phyloP scores from a whole-genome alignment of 108 stramenopile genomes.

The Seminavis robusta region DNA sequence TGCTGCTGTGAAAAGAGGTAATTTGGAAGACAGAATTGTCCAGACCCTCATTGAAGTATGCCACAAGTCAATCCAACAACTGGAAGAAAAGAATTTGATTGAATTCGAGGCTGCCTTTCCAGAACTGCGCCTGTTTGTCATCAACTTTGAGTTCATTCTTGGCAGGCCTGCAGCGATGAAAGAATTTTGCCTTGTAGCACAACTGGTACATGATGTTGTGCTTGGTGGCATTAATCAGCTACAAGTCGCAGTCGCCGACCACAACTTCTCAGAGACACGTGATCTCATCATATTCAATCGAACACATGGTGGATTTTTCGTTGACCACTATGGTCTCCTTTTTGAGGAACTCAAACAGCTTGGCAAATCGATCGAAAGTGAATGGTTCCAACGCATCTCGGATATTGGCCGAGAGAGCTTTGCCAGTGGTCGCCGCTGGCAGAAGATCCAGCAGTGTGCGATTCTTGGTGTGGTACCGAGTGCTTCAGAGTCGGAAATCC shows the following conservation, averaged over 20 bases:
- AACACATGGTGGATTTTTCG: conserved; percentile 33
- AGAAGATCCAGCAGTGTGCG: conserved; percentile 38
- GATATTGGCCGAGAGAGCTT: conserved; percentile 37
- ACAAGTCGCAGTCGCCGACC: too few species aligned
- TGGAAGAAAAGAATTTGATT: conserved; percentile 12
- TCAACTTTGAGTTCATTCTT: conserved; percentile 24
- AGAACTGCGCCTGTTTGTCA: conserved; percentile 33
- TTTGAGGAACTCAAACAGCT: conserved; percentile 28
- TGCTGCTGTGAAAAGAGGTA: conserved; percentile 3
- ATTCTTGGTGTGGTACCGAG: conserved; percentile 43
- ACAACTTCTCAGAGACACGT: too few species aligned
- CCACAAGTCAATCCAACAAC: conserved; percentile 15
- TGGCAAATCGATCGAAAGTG: conserved; percentile 3
- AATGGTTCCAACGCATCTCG: conserved; percentile 32
- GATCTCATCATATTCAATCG: too few species aligned
- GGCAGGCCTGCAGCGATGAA: conserved; percentile 7
- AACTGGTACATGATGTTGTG: too few species aligned
- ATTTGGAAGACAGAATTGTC: conserved; percentile 16
- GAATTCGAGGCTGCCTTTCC: conserved; percentile 42
- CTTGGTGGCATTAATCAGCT: too few species aligned
- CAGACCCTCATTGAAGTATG: conserved; percentile 25
- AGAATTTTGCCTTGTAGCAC: too few species aligned
- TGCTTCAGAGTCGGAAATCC: conserved; percentile 34
- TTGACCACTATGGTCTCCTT: conserved; percentile 36
- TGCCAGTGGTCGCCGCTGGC: conserved; percentile 32